These are phyloP conservation scores for Pyrenophora graminea DNA, from an alignment of 2,329 filamentous ascomycete species.

Conservation along the genomic window DNA sequence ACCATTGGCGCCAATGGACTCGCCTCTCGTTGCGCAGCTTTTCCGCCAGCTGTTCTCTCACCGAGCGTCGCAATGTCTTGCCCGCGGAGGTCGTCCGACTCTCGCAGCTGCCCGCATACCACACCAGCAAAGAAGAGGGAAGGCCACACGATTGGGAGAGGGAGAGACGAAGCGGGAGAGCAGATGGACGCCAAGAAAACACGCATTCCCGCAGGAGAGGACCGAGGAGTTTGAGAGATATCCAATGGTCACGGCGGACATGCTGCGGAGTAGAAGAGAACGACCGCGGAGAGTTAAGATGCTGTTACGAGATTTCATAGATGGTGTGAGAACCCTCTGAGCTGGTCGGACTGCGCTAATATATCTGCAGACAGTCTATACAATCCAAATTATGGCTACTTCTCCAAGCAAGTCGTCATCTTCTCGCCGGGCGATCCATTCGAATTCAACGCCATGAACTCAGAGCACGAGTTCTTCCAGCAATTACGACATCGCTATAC, in stretches of 20 bases:
- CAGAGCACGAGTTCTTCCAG: slow-evolving; percentile 83
- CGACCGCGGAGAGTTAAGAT: slow-evolving; percentile 91
- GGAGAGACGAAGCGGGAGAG: slow-evolving; percentile 61
- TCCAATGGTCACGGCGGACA: slow-evolving; percentile 81
- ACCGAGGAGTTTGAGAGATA: slow-evolving; percentile 79
- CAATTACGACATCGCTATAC: slow-evolving; percentile 79
- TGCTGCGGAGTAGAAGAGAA: slow-evolving; percentile 72
- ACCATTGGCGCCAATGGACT: slow-evolving; percentile 69
- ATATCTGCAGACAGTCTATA: slow-evolving; percentile 73
- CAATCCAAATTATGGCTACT: slow-evolving; percentile 93
- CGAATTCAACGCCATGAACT: slow-evolving; percentile 77
- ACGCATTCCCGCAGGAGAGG: slow-evolving; percentile 75
- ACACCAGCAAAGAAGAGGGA: slow-evolving; percentile 36
- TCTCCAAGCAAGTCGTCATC: slow-evolving; percentile 94
- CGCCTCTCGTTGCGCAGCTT: slow-evolving; percentile 73
- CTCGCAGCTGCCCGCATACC: slow-evolving; percentile 46
- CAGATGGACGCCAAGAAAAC: slow-evolving; percentile 83
- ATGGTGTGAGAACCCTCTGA: slow-evolving; percentile 61
- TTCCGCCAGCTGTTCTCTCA: slow-evolving; percentile 86
- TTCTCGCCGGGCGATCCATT: slow-evolving; percentile 93
- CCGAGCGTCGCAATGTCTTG: slow-evolving; percentile 59
- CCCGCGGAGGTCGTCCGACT: slow-evolving; percentile 49
- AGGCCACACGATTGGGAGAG: slow-evolving; percentile 33
- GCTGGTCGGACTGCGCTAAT: background rate
- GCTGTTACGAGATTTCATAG: slow-evolving; percentile 96